Evolutionary conservation across 164 flowering plant species (phyloP).

Genomic region (Sedum album): DNA sequence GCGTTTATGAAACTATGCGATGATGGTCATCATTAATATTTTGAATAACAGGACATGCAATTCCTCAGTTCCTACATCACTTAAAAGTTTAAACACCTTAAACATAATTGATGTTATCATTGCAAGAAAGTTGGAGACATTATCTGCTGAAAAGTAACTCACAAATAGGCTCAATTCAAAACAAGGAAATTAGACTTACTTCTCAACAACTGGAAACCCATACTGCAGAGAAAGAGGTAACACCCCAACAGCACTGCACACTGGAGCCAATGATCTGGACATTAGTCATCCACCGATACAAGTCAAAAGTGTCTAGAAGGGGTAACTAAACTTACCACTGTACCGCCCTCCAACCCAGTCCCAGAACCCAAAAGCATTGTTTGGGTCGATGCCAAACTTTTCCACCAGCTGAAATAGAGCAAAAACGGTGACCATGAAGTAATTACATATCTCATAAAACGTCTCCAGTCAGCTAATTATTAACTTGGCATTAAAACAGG

Average conservation of each 20-base stretch:
- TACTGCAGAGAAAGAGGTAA: slow-evolving; percentile 93
- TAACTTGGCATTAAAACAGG: neutral
- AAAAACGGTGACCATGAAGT: slow-evolving; percentile 49
- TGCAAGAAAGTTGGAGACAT: neutral
- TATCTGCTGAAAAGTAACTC: neutral
- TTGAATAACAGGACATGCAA: neutral
- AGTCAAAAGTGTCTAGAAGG: neutral
- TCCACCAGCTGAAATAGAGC: slow-evolving; percentile 12
- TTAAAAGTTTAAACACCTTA: too few relatives aligned
- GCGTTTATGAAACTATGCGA: neutral
- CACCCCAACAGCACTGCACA: slow-evolving; percentile 99
- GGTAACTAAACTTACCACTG: slow-evolving; percentile 51
- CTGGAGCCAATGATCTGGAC: slow-evolving; percentile 38
- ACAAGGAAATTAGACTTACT: slow-evolving; percentile 34
- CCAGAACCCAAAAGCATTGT: slow-evolving; percentile 93
- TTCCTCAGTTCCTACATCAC: too few relatives aligned
- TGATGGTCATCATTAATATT: neutral
- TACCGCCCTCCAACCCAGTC: slow-evolving; percentile 99
- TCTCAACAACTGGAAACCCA: slow-evolving; percentile 79
- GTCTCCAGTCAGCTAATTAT: neutral
- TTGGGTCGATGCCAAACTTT: slow-evolving; percentile 15
- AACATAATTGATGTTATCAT: neutral
- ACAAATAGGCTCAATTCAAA: neutral
- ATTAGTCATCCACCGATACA: slow-evolving; percentile 1
- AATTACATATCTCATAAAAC: slow-evolving; percentile 36